A percentile compares a stretch with the other conserved stretches of the same genome.
Conservation (phyloP, 1,284 basidiomycete species). For the Moniliella sp. region DNA sequence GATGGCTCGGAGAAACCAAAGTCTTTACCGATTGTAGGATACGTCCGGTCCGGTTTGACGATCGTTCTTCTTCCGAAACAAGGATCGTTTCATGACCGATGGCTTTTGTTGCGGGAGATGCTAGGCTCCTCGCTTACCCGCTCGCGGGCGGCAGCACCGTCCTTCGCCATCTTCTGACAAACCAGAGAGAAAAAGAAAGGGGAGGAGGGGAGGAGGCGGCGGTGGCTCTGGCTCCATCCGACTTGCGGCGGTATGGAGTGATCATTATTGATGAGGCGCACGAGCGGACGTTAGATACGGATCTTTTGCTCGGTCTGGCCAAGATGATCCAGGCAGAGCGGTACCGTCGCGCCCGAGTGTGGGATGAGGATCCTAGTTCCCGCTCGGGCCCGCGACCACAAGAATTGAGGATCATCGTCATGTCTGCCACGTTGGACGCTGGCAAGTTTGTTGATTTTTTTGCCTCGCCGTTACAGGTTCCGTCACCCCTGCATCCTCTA, state of each 20-base stretch:
- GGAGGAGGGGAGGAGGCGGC: neutral
- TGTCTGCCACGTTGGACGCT: conserved; percentile 91
- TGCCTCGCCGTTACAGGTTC: too few species aligned
- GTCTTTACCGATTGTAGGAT: conserved; percentile 52
- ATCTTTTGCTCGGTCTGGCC: conserved; percentile 72
- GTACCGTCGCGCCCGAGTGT: conserved; percentile 39
- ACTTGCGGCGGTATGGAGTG: conserved; percentile 65
- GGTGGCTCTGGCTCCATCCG: conserved; percentile 5
- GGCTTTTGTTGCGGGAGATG: conserved; percentile 82
- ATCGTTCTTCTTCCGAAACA: conserved; percentile 47
- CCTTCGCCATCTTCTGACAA: neutral
- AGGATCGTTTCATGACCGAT: conserved; percentile 81
- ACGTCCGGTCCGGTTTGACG: conserved; percentile 89
- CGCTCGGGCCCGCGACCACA: conserved; percentile 14
- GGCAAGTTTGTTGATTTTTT: conserved; percentile 79
- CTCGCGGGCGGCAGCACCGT: neutral
- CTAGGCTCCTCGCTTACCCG: conserved; percentile 36
- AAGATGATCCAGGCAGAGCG: conserved; percentile 41
- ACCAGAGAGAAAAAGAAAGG: conserved; percentile 1
- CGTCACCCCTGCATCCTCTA: too few species aligned
- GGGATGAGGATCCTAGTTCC: conserved; percentile 16
- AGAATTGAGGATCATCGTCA: conserved; percentile 67
- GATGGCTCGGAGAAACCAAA: neutral
- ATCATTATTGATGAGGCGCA: conserved; percentile 92
- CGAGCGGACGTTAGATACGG: conserved; percentile 78